Evolutionary conservation across 78 protist species (phyloP).

Genomic region (Dictyostelium brefeldianum): DNA sequence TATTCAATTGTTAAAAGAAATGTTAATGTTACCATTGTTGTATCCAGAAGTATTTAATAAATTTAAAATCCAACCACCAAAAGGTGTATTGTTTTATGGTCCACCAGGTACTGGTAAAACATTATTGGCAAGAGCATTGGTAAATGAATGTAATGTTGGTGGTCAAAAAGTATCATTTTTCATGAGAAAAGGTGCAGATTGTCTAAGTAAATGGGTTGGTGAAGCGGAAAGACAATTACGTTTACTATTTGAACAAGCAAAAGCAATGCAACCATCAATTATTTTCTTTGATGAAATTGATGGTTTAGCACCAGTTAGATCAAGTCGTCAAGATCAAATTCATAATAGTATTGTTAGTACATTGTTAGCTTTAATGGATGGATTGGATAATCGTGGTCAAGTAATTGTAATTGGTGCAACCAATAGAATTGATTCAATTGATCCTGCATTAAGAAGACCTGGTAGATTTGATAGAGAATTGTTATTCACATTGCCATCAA

Average conservation of each 20-base stretch:
- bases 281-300: constrained; percentile 96
- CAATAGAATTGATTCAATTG: constrained; percentile 96
- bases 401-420: constrained; percentile 97
- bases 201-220: constrained; percentile 96
- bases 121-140: constrained; percentile 86
- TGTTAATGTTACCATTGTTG: constrained; percentile 76
- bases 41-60: constrained; percentile 79
- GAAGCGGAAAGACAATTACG: constrained; percentile 96
- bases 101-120: constrained; percentile 91
- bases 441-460: constrained; percentile 96
- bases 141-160: constrained; percentile 86
- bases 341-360: constrained; percentile 93
- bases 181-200: constrained; percentile 96
- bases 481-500: constrained; percentile 87
- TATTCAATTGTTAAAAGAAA: constrained; percentile 70
- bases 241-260: constrained; percentile 93
- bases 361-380: constrained; percentile 97
- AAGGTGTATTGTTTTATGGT: constrained; percentile 84
- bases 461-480: constrained; percentile 97
- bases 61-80: constrained; percentile 74
- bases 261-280: constrained; percentile 92
- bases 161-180: constrained; percentile 92
- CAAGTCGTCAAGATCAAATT: constrained; percentile 91
- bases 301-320: constrained; percentile 93
- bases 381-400: constrained; percentile 90